Conservation (phyloP, 208 protist species). For the Wallacemonas sp. region DNA sequence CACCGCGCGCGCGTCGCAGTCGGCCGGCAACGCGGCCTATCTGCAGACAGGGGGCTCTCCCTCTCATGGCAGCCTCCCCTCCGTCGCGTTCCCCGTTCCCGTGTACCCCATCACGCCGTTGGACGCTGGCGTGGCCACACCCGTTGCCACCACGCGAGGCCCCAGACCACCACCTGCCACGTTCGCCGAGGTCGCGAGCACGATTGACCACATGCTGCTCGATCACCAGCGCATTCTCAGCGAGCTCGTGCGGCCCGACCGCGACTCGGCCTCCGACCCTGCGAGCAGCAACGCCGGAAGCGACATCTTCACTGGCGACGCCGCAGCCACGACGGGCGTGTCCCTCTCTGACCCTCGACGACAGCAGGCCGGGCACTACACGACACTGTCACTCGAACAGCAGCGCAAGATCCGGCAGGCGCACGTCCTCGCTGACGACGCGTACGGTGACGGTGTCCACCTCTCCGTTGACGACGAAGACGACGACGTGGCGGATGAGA, state of each 20-base stretch:
- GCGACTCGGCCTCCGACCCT: no score
- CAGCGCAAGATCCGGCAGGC: constrained; percentile 8
- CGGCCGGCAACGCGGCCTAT: background rate
- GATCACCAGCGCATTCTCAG: constrained; percentile 67
- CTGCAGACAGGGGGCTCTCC: background rate
- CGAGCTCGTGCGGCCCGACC: constrained; percentile 43
- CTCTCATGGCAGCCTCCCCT: background rate
- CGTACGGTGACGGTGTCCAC: background rate
- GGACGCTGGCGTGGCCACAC: background rate
- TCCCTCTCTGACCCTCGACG: background rate
- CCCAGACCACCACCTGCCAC: constrained; percentile 15
- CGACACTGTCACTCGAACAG: background rate
- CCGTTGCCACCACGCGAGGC: background rate
- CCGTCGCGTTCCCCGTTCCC: background rate
- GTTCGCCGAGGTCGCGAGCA: constrained; percentile 37
- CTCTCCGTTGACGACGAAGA: constrained; percentile 8
- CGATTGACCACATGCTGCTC: constrained; percentile 75
- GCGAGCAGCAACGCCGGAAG: background rate
- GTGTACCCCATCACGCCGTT: background rate
- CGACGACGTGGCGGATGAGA: constrained; percentile 51
- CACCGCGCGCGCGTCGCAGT: background rate
- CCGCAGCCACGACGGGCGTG: background rate
- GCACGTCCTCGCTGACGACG: constrained; percentile 14
- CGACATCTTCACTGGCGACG: background rate
- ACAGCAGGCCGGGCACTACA: constrained; percentile 7